These are phyloP conservation scores for Crithidia expoeki DNA, from an alignment of 208 protist species.

Conservation along the genomic window DNA sequence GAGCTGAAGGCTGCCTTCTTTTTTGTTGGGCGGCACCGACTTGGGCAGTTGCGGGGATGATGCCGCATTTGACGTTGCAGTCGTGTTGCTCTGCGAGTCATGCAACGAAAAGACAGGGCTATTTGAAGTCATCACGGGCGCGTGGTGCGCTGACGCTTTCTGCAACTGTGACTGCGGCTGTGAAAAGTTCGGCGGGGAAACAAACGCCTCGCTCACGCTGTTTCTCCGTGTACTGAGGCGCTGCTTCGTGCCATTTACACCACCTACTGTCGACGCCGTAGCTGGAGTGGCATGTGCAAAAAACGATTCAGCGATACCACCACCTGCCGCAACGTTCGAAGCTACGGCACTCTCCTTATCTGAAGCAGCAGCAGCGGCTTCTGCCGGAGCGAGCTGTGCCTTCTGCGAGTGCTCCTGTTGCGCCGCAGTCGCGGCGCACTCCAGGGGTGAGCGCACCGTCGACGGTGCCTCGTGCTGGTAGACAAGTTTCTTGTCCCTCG, in stretches of 20 bases:
- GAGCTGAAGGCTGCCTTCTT: neutral
- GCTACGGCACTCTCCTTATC: neutral
- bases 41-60: neutral
- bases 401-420: neutral
- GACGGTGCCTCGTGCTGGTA: neutral
- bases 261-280: neutral
- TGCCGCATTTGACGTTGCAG: neutral
- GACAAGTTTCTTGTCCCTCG: neutral
- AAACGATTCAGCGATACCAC: neutral
- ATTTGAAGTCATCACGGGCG: neutral
- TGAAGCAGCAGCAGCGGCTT: neutral
- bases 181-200: neutral
- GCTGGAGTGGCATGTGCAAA: neutral
- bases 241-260: neutral
- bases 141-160: neutral
- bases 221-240: neutral
- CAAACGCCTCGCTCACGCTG: conserved; percentile 7
- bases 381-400: neutral
- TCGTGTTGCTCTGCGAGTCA: neutral
- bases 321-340: neutral
- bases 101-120: neutral
- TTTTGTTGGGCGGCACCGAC: neutral
- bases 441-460: conserved; percentile 9
- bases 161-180: neutral
- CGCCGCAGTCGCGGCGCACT: neutral